Base-by-base conservation (phyloP, 83 land plant genomes). In the Thuja plicata region DNA sequence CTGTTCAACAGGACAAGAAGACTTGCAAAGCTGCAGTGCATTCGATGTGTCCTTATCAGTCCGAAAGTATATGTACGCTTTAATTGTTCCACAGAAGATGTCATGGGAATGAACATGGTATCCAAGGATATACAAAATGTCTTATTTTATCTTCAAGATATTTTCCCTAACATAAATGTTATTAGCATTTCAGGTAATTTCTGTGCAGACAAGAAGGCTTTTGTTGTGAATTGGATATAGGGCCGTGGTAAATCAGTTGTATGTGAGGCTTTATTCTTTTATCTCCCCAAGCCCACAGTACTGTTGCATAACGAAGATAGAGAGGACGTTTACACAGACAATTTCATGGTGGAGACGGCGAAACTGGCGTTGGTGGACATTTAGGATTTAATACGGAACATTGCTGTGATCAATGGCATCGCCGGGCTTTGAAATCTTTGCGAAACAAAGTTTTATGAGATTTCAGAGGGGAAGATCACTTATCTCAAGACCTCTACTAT, bases 31-130 rank as follows among this genome's bases (percentile, higher is more conserved):
- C 92, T 97, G 40, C 95, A 95, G 54, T 40, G 87, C 11, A 88
- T 97, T 16, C 87, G 93, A 19, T 95, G 99, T 84, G 85, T 92
- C 12, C 86, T 97, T 60, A 97, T 96, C 5, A 98, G 99, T 35
- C 94, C 90, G 84, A 97, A 96, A 88, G 87, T 93, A 3, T 96
- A 96, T 88, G 89, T 94, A 60, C 91, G 99, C 54, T 97, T 97
- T 81, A 88, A 70, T 34, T 95, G 96, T 83, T 91, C 89, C 90
- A 97, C 98, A 16, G 99, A 97, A 21, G 99, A 97, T 89, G 99
- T 98, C 35, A 97, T 97, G 99, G 99, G 99, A 30, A 97, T 97
- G 99, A 97, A 97, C 91, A 97, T 97, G 98, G 94, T 97, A 0
- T 96, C 99, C 13, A 97, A 97, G 88, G 99, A 98, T 27, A 97